phyloP scores from a whole-genome alignment of 2,329 filamentous ascomycete genomes.

The Talaromyces piceae region DNA sequence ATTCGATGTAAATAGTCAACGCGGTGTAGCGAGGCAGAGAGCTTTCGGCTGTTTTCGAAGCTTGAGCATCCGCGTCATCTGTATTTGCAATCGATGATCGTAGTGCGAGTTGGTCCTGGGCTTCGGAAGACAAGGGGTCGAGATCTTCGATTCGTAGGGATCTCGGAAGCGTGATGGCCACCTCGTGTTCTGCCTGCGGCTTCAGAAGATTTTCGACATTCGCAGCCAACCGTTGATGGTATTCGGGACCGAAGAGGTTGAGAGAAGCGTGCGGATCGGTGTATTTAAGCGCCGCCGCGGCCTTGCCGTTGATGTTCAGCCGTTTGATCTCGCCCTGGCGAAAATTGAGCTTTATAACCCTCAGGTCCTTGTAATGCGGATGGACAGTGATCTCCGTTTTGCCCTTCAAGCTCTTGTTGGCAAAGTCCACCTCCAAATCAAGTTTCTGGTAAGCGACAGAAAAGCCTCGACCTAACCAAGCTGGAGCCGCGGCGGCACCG shows the following conservation, averaged over 20 bases:
- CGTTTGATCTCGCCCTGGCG: conserved; percentile 53
- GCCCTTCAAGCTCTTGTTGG: conserved; percentile 64
- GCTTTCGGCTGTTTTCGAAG: conserved; percentile 29
- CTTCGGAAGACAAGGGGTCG: conserved; percentile 45
- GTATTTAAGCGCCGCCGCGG: conserved; percentile 29
- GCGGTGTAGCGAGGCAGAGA: conserved; percentile 47
- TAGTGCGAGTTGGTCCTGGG: conserved; percentile 38
- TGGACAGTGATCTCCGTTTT: conserved; percentile 75
- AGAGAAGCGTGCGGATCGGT: conserved; percentile 40
- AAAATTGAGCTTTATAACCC: conserved; percentile 52
- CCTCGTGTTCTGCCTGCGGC: conserved; percentile 47
- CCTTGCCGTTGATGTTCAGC: conserved; percentile 41
- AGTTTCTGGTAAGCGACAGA: conserved; percentile 76
- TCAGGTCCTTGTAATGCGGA: conserved; percentile 50
- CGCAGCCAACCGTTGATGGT: conserved; percentile 68
- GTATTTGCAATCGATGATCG: conserved; percentile 32
- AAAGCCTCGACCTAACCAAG: conserved; percentile 36
- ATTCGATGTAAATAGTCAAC: conserved; percentile 66
- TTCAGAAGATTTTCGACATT: conserved; percentile 55
- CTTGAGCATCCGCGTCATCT: conserved; percentile 32
- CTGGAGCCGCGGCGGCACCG: conserved; percentile 18
- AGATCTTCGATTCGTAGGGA: conserved; percentile 56
- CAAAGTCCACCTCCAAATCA: conserved; percentile 82
- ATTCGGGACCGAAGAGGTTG: conserved; percentile 53
- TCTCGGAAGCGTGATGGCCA: conserved; percentile 53